phyloP scores from a whole-genome alignment of 768 basidiomycete genomes.

The Collybiopsis luxurians region DNA sequence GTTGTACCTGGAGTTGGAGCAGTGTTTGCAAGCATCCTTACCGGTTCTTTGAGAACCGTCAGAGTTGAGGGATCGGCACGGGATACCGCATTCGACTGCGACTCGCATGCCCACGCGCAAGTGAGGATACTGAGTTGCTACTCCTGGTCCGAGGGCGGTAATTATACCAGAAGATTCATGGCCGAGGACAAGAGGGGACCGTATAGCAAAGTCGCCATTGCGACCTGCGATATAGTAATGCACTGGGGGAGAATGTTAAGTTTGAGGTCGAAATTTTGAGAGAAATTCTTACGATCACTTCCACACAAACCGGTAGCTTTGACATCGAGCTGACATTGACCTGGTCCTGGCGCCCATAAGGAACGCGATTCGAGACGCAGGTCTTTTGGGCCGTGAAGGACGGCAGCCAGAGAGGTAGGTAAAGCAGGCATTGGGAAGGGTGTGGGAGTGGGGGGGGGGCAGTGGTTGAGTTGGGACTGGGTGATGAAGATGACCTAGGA shows the following conservation, averaged over 20 bases:
- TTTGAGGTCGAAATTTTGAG: neutral
- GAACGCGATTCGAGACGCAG: slow-evolving; percentile 75
- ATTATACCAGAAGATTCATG: slow-evolving; percentile 92
- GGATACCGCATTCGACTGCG: slow-evolving; percentile 90
- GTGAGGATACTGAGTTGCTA: slow-evolving; percentile 28
- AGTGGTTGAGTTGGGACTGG: slow-evolving; percentile 20
- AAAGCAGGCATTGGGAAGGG: slow-evolving; percentile 30
- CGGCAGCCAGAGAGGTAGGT: slow-evolving; percentile 64
- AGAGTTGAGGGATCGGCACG: slow-evolving; percentile 50
- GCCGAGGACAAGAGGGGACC: slow-evolving; percentile 84
- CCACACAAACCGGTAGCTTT: slow-evolving; percentile 90
- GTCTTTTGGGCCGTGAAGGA: slow-evolving; percentile 83
- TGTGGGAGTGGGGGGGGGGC: neutral
- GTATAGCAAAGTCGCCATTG: slow-evolving; percentile 90
- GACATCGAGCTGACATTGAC: slow-evolving; percentile 79
- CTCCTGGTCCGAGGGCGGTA: slow-evolving; percentile 76
- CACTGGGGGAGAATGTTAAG: slow-evolving; percentile 41
- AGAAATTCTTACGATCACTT: slow-evolving; percentile 58
- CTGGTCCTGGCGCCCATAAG: slow-evolving; percentile 66
- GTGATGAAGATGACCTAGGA: slow-evolving; percentile 18
- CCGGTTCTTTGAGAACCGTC: slow-evolving; percentile 2
- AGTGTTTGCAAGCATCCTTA: slow-evolving; percentile 53
- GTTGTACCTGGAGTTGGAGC: slow-evolving; percentile 82
- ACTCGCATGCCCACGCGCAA: slow-evolving; percentile 81
- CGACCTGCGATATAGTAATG: slow-evolving; percentile 90